These are phyloP conservation scores for Talaromyces sp. DNA, from an alignment of 2,329 filamentous ascomycete species.

Conservation along the genomic window DNA sequence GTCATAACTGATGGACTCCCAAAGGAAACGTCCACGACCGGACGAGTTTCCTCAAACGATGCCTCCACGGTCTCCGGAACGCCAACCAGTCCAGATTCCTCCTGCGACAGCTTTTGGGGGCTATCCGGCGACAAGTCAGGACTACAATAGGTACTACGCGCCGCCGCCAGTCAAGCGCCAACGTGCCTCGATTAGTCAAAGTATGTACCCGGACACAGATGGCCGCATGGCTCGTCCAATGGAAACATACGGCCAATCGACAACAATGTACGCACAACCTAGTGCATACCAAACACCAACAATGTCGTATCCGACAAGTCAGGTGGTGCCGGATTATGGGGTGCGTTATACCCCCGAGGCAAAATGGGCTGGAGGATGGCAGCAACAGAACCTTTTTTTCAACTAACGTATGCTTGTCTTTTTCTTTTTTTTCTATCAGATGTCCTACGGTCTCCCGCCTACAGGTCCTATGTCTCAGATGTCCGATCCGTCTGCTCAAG, in stretches of 20 bases:
- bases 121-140: constrained; percentile 36
- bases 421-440: constrained; percentile 20
- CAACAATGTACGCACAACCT: constrained; percentile 37
- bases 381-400: neutral
- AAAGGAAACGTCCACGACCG: constrained; percentile 45
- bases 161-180: constrained; percentile 40
- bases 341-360: constrained; percentile 27
- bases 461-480: constrained; percentile 39
- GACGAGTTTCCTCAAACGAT: constrained; percentile 42
- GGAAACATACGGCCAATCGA: constrained; percentile 40
- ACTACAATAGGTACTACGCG: constrained; percentile 41
- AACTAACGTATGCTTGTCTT: constrained; percentile 1
- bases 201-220: constrained; percentile 39
- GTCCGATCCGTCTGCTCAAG: constrained; percentile 36
- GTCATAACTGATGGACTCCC: constrained; percentile 16
- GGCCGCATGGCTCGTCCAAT: constrained; percentile 40
- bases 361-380: neutral
- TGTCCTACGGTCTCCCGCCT: constrained; percentile 39
- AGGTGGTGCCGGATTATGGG: constrained; percentile 41
- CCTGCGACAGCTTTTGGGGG: constrained; percentile 32
- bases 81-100: constrained; percentile 39
- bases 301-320: constrained; percentile 40
- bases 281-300: constrained; percentile 37
- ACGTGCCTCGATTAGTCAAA: constrained; percentile 43
- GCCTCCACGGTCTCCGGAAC: constrained; percentile 42